Base-by-base conservation (phyloP, 2,329 filamentous ascomycete species). In the Aureobasidium melanogenum region DNA sequence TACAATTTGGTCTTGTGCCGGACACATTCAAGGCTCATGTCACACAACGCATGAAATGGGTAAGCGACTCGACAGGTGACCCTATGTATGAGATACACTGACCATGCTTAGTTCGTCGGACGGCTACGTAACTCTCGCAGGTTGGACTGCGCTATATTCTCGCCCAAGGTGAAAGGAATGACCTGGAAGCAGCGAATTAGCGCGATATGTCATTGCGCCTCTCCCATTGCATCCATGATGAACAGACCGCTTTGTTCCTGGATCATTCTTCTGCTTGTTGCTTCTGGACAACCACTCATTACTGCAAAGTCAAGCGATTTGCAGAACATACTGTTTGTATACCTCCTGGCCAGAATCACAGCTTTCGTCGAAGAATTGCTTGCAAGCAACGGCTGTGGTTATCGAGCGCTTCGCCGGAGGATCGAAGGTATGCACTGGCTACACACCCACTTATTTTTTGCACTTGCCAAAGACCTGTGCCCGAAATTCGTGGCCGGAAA, bases 1-100 rank as follows among this genome's bases (percentile, higher is more conserved):
- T 86, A 3, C 84, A 86, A 68, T 86, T 78, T 41, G 84, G 84
- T 38, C 81, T 79, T 2, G 80, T 85, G 0, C 80, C 83, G 2
- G 82, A 83, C 52, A 81, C 84, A 47, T 82, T 77, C 36, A 76
- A 76, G n/a, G 77, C 78, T 19, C 81, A 84, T 66, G 67, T 84
- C 6, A 83, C 83, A 72, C 82, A 84, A 73, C 76, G 81, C 15
- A 82, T 79, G 0, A 76, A 81, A 48, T 84, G 81, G 82, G 79
- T 63, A 43, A 14, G 62, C 34, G 12, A 12, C 5, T 7, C 7
- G 10, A 26, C 12, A 19, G 10, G n/a, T 12, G 10, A 3, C 8
- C 14, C 17, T 2, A 19, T 17, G 15, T 19, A 7, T 2, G 1
- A 38, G 12, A 2, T 4, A 30, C 30, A 17, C 41, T 58, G 7